Percentiles rank a stretch among this genome's conserved stretches.
These are phyloP conservation scores for Cytospora mali DNA, from an alignment of 2,329 filamentous ascomycete species.

Conservation along the genomic window DNA sequence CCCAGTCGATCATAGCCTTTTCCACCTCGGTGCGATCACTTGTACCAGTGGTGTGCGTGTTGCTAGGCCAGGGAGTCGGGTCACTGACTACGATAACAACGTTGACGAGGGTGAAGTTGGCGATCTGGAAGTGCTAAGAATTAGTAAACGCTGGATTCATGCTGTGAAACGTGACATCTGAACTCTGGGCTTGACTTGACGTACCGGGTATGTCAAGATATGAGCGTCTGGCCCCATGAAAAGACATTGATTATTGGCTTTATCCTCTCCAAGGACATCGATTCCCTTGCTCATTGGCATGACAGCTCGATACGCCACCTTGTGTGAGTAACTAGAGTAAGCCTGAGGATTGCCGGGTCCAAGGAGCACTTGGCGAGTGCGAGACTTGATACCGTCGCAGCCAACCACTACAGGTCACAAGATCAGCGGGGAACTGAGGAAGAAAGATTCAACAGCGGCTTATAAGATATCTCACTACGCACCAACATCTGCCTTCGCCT, in stretches of 20 bases:
- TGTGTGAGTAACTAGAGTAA: constrained; percentile 50
- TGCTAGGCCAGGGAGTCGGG: constrained; percentile 39
- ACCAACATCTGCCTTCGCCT: constrained; percentile 40
- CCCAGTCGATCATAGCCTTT: background rate
- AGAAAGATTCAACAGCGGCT: background rate
- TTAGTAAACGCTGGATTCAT: too few species aligned
- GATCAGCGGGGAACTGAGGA: background rate
- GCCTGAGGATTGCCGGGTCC: constrained; percentile 41
- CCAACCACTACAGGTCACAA: constrained; percentile 47
- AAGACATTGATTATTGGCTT: constrained; percentile 56
- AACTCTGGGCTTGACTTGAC: too few species aligned
- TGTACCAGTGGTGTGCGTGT: too few species aligned
- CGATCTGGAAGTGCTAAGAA: too few species aligned
- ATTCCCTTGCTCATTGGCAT: constrained; percentile 61
- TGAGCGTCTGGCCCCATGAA: constrained; percentile 60
- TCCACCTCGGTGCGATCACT: too few species aligned
- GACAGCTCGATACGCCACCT: constrained; percentile 64
- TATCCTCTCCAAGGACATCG: constrained; percentile 50
- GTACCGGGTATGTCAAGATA: constrained; percentile 64
- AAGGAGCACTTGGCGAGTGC: constrained; percentile 52
- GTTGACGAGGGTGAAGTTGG: constrained; percentile 58
- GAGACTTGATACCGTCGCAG: constrained; percentile 67
- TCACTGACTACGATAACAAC: constrained; percentile 51
- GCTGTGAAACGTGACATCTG: too few species aligned
- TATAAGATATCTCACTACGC: constrained; percentile 2